These are phyloP conservation scores for Torrubiellomyces zombiae DNA, from an alignment of 2,329 filamentous ascomycete species.

Conservation along the genomic window DNA sequence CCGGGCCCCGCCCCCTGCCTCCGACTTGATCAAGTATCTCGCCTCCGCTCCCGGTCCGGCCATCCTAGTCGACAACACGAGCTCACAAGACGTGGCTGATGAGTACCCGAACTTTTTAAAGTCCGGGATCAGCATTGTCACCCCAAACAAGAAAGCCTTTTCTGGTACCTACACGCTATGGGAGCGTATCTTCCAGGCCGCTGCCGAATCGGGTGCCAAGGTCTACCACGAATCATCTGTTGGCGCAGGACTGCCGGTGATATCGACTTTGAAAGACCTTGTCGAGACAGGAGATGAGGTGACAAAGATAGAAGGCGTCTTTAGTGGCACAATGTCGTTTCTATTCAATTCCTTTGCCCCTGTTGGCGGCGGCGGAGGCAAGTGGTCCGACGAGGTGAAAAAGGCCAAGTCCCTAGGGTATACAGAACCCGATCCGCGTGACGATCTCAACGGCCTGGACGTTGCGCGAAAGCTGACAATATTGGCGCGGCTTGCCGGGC, in stretches of 20 bases:
- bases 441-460: constrained; percentile 75
- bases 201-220: constrained; percentile 54
- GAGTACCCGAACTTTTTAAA: constrained; percentile 68
- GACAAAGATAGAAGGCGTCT: constrained; percentile 87
- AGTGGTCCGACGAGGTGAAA: constrained; percentile 81
- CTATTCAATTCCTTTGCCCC: constrained; percentile 96
- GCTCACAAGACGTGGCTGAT: constrained; percentile 69
- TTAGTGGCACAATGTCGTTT: constrained; percentile 95
- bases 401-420: constrained; percentile 89
- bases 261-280: constrained; percentile 88
- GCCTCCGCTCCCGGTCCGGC: constrained; percentile 60
- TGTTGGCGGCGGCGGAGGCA: constrained; percentile 52
- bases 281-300: constrained; percentile 86
- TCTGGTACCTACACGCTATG: constrained; percentile 66
- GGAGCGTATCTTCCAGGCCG: constrained; percentile 69
- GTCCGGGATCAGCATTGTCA: constrained; percentile 77
- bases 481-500: constrained; percentile 67
- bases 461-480: constrained; percentile 96
- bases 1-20: constrained; percentile 47
- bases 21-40: constrained; percentile 64
- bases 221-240: constrained; percentile 93
- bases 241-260: constrained; percentile 80
- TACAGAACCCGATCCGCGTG: constrained; percentile 74
- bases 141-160: constrained; percentile 97
- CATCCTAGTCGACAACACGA: constrained; percentile 90